Percentiles rank a stretch among this genome's conserved stretches.
Evolutionary conservation across 2,329 filamentous ascomycete species (phyloP).

Genomic region (Cladosporium phlei): DNA sequence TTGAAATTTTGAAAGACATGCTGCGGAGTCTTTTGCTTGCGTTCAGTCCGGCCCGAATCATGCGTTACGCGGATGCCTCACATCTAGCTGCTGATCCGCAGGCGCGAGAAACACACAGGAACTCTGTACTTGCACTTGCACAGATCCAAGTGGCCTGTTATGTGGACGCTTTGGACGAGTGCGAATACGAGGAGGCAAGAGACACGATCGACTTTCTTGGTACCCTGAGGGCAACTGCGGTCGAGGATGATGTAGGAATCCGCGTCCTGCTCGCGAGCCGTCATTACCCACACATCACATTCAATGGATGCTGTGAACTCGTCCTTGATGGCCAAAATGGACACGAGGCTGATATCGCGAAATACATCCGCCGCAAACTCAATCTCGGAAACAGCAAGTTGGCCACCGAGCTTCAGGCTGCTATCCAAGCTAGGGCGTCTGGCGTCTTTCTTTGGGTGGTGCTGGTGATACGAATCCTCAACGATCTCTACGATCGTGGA

Average conservation of each 20-base stretch:
- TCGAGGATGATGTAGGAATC: conserved; percentile 36
- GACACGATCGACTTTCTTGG: conserved; percentile 38
- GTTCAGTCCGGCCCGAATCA: conserved; percentile 24
- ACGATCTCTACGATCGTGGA: conserved; percentile 36
- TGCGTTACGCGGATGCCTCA: conserved; percentile 42
- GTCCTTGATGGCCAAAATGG: conserved; percentile 34
- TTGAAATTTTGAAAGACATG: not conserved
- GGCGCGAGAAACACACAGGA: no score
- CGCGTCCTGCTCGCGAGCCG: conserved; percentile 39
- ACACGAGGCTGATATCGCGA: conserved; percentile 31
- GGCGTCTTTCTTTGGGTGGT: conserved; percentile 47
- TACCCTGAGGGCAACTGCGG: conserved; percentile 27
- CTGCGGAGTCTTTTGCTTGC: not conserved
- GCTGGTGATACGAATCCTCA: conserved; percentile 43
- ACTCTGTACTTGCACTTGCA: not conserved
- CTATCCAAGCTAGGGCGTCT: conserved; percentile 35
- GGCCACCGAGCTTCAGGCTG: conserved; percentile 34
- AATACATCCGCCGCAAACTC: conserved; percentile 38
- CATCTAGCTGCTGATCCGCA: no score
- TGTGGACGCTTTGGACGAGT: conserved; percentile 47
- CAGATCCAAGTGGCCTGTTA: conserved; percentile 33
- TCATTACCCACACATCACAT: conserved; percentile 41
- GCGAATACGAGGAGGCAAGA: conserved; percentile 35
- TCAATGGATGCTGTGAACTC: conserved; percentile 29
- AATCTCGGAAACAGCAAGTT: conserved; percentile 25